Base-by-base conservation (phyloP, 441 rosid genomes). In the Monsonia emarginata region DNA sequence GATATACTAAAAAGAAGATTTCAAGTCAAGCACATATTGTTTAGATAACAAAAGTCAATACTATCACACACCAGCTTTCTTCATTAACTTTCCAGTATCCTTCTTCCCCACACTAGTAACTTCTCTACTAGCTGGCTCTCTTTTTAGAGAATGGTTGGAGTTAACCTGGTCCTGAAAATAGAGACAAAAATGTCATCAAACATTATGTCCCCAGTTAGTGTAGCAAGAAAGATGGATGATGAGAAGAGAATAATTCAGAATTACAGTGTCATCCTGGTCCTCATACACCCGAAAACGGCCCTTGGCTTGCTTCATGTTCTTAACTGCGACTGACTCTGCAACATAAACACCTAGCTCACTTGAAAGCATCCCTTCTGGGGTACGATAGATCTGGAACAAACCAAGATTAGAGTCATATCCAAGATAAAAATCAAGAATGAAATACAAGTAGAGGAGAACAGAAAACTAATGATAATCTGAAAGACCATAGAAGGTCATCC, bases 361-460 rank as follows among this genome's bases (percentile, higher is more conserved):
- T 54, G 89, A 88, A 71, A 95, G 97, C 80, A 85, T 83, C 68
- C 98, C 97, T 71, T 88, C 96, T 66, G 98, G 96, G 56, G 98
- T 91, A 61, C 61, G 82, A 62, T 88, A 95, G 75, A 95, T 84
- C 97, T 95, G 68, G 73, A 68, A 69, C 50, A 78, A 61, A 44
- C 72, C 46, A 6, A 31, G 42, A 65, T 62, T 25, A 27, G 26
- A 26, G 4, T 9, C 19, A 61, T 31, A 38, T 24, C 22, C 40
- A 22, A 50, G 3, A 61, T 36, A 61, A 16, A 10, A 50, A 40
- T 19, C 44, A 63, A 62, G 56, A 64, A 11, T 21, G 26, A 1
- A 50, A 63, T 18, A 65, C 68, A 56, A 66, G 50, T 46, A 56
- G 56, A 52, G 14, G 34, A 60, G 42, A 24, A 56, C 31, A 30